Evolutionary conservation across 176 grass and related monocot species (phyloP).

Genomic region (Melocanna baccifera): DNA sequence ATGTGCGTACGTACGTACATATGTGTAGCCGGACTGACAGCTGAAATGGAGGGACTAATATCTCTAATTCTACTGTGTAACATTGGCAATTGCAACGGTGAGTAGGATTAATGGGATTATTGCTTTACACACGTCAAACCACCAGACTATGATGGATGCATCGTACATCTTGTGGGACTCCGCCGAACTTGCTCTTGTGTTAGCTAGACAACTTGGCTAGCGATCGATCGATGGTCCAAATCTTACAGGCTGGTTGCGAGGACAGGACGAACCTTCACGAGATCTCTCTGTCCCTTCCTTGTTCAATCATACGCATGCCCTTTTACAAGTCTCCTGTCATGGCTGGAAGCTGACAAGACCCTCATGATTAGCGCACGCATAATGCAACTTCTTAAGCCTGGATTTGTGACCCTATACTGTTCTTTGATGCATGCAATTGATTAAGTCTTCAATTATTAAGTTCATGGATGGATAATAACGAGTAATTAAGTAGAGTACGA

Average conservation of each 20-base stretch:
- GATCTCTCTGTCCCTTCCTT: conserved; percentile 28
- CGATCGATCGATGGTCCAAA: conserved; percentile 31
- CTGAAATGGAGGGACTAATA: not conserved
- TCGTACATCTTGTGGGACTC: not conserved
- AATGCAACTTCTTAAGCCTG: not conserved
- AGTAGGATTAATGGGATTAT: too few relatives aligned
- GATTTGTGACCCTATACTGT: not conserved
- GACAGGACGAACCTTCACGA: conserved; percentile 42
- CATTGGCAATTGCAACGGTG: not conserved
- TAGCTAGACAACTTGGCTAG: conserved; percentile 7
- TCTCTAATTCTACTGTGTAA: not conserved
- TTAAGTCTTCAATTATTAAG: not conserved
- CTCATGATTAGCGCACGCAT: not conserved
- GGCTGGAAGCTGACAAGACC: not conserved
- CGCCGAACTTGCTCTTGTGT: conserved; percentile 8
- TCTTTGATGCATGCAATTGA: not conserved
- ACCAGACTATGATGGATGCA: conserved; percentile 17
- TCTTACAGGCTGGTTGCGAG: conserved; percentile 34
- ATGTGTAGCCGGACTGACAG: too few relatives aligned
- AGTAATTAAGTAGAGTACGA: too few relatives aligned
- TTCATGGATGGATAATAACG: not conserved
- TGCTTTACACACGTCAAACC: conserved; percentile 5
- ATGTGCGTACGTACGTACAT: too few relatives aligned
- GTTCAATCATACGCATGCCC: conserved; percentile 24
- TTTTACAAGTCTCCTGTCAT: conserved; percentile 16